Base-by-base conservation (phyloP, 768 basidiomycete species). In the Coprinopsis cinerea region DNA sequence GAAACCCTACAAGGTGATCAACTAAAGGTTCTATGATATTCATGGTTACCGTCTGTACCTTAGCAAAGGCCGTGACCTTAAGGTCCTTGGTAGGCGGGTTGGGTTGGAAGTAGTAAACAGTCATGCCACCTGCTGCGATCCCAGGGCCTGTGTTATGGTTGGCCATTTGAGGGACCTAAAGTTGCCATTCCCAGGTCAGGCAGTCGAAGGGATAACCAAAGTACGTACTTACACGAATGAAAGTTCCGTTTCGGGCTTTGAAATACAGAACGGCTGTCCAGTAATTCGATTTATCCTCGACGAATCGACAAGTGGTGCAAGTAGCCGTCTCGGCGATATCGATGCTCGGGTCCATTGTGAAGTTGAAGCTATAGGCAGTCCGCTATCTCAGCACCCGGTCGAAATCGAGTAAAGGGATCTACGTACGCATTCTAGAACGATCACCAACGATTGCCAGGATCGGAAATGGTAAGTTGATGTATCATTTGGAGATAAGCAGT, bases 231-330 rank as follows among this genome's bases (percentile, higher is more conserved):
- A 60, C 59, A 24, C 55, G 47, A 27, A 55, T 56, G 51, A 51
- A 60, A 20, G 51, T 55, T 20, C 59, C 59, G 34, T 58, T 60
- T 2, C 44, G 51, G 39, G 57, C 53, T 37, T 58, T 55, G 53
- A 60, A 58, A 47, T 60, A 60, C 37, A 56, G 53, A 18, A 56
- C 59, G 15, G 59, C 59, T 9, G 59, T 60, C 58, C 58, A 59
- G 28, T 59, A 59, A 40, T 59, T 59, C 17, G 58, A 59, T 22
- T 57, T 55, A 27, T 60, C 59, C 26, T 60, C 57, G 10, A 47
- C 53, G 40, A 54, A 60, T 2, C 57, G 54, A 47, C 59, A 60
- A 1, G 55, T 60, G 2, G 59, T 60, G 49, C 59, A 60, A 20
- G 48, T 45, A 10, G 59, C 54, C 10, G 57, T 44, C 25, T 48